phyloP scores from a whole-genome alignment of 2,329 filamentous ascomycete genomes.

The Paraphoma chrysanthemicola region DNA sequence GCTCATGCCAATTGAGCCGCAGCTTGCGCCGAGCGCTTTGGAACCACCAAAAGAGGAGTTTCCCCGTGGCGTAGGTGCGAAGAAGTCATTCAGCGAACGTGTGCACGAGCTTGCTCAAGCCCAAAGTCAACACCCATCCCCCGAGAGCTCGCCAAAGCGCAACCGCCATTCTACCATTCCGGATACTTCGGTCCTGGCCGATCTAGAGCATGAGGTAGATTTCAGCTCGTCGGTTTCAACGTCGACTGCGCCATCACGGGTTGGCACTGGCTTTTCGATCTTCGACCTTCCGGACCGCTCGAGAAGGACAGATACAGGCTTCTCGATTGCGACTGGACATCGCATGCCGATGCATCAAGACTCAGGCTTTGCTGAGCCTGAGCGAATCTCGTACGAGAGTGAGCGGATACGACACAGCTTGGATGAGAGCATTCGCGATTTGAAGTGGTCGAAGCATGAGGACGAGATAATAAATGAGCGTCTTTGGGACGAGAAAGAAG shows the following conservation, averaged over 20 bases:
- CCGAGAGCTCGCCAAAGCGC: conserved; percentile 5
- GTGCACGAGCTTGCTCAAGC: conserved; percentile 36
- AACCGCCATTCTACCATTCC: conserved; percentile 19
- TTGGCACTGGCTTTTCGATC: conserved; percentile 35
- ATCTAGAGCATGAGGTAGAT: conserved; percentile 40
- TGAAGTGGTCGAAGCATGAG: conserved; percentile 14
- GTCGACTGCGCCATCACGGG: conserved; percentile 31
- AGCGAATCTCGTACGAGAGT: conserved; percentile 27
- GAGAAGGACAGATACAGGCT: conserved; percentile 21
- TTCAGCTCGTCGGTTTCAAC: conserved; percentile 35
- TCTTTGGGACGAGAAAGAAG: conserved; percentile 36
- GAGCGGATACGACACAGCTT: conserved; percentile 35
- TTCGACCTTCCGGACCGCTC: conserved; percentile 25
- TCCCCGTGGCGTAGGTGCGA: conserved; percentile 28
- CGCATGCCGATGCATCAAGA: conserved; percentile 44
- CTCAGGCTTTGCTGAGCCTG: conserved; percentile 39
- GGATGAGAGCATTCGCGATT: conserved; percentile 28
- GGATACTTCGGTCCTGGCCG: conserved; percentile 30
- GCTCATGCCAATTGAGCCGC: conserved; percentile 23
- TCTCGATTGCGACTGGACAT: conserved; percentile 32
- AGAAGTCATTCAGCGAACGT: conserved; percentile 44
- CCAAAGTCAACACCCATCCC: conserved; percentile 11
- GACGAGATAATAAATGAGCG: conserved; percentile 29
- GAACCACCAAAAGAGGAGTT: conserved; percentile 17
- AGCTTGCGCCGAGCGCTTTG: conserved; percentile 10